A percentile compares a stretch with the other conserved stretches of the same genome.
Evolutionary conservation across 345 rosid species (phyloP).

Genomic region (Eucalyptus guilfoylei): DNA sequence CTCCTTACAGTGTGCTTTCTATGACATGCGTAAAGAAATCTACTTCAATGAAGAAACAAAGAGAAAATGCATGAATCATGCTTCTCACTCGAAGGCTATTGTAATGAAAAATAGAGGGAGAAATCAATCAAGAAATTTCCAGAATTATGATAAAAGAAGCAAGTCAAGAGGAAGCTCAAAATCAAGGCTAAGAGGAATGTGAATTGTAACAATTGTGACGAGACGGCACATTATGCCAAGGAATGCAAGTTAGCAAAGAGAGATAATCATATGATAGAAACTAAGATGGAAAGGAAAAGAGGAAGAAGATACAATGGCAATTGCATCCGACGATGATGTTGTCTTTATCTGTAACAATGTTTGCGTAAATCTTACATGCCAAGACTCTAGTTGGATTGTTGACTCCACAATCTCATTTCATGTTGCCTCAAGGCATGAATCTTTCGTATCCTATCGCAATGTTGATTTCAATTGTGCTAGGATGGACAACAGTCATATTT

Average conservation of each 20-base stretch:
- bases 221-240: not conserved
- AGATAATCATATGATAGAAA: not conserved
- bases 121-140: not conserved
- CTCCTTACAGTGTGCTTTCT: not conserved
- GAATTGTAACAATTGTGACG: not conserved
- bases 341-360: not conserved
- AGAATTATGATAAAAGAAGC: not conserved
- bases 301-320: not conserved
- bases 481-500: not conserved
- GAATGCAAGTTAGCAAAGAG: not conserved
- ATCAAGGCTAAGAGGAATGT: not conserved
- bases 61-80: not conserved
- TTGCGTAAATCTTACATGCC: not conserved
- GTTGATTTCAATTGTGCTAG: not conserved
- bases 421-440: not conserved
- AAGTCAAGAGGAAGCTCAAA: not conserved
- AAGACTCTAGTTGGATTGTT: not conserved
- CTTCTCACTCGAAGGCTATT: not conserved
- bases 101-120: not conserved
- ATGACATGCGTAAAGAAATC: not conserved
- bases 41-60: not conserved
- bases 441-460: accelerated
- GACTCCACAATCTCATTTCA: not conserved
- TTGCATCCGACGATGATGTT: not conserved
- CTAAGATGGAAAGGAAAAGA: not conserved